These are phyloP conservation scores for Candida ipomoeae DNA, from an alignment of 805 yeast genomes.

Conservation along the genomic window DNA sequence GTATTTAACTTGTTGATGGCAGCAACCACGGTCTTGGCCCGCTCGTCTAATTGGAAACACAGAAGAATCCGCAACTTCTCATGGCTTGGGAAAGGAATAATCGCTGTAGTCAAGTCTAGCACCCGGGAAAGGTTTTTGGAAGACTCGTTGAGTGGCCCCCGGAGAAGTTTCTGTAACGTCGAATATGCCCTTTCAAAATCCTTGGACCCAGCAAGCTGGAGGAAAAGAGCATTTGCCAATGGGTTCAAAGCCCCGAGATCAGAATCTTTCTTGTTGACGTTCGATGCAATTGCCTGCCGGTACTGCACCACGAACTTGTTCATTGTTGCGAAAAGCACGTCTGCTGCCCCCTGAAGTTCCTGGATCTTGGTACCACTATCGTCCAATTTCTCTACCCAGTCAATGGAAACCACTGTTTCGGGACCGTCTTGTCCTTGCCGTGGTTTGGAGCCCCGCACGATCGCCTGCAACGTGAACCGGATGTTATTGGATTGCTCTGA, in stretches of 20 bases:
- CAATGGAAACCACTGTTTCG: slow-evolving; percentile 27
- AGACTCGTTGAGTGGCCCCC: neutral
- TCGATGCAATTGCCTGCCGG: slow-evolving; percentile 25
- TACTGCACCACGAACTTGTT: slow-evolving; percentile 37
- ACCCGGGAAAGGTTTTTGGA: slow-evolving; percentile 23
- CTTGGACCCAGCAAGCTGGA: slow-evolving; percentile 48
- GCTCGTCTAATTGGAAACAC: slow-evolving; percentile 26
- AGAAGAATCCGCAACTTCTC: slow-evolving; percentile 40
- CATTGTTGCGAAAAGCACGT: slow-evolving; percentile 32
- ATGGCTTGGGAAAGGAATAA: slow-evolving; percentile 46
- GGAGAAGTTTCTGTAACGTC: slow-evolving; percentile 31
- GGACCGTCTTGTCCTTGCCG: slow-evolving; percentile 7
- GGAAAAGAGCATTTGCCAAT: slow-evolving; percentile 51
- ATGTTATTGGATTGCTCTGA: slow-evolving; percentile 41
- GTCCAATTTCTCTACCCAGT: slow-evolving; percentile 17
- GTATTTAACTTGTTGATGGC: slow-evolving; percentile 34
- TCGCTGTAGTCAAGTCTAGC: slow-evolving; percentile 46
- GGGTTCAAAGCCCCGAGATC: slow-evolving; percentile 54
- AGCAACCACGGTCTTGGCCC: slow-evolving; percentile 28
- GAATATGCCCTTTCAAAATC: slow-evolving; percentile 45
- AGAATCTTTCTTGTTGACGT: slow-evolving; percentile 9
- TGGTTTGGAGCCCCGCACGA: slow-evolving; percentile 38
- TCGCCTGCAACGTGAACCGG: slow-evolving; percentile 47
- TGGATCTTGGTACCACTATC: slow-evolving; percentile 18
- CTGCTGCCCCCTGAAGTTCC: slow-evolving; percentile 17